Conservation (phyloP, 2,329 filamentous ascomycete genomes). For the Microdochium trichocladiopsis region DNA sequence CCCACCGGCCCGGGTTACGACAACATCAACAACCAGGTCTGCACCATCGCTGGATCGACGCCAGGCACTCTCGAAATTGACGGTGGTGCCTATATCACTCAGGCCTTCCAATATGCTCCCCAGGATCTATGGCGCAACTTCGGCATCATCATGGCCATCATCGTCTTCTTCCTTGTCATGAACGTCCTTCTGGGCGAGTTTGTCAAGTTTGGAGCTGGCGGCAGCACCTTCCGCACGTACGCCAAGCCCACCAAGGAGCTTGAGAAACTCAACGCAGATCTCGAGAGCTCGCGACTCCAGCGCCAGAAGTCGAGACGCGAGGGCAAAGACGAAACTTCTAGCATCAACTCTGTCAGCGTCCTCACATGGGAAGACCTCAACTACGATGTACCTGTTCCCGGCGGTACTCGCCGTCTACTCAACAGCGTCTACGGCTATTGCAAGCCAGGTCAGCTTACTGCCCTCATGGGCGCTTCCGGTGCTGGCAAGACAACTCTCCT, state of each 20-base stretch:
- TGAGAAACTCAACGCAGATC: too few species aligned
- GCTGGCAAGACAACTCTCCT: slow-evolving; percentile 70
- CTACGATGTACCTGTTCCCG: slow-evolving; percentile 65
- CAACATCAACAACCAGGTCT: slow-evolving; percentile 33
- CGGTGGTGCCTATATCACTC: slow-evolving; percentile 47
- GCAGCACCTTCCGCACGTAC: slow-evolving; percentile 65
- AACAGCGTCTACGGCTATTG: slow-evolving; percentile 70
- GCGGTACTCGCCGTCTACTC: slow-evolving; percentile 53
- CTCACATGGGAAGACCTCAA: slow-evolving; percentile 68
- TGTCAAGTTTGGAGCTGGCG: slow-evolving; percentile 53
- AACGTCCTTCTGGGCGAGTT: slow-evolving; percentile 65
- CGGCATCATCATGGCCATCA: slow-evolving; percentile 69
- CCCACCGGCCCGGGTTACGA: slow-evolving; percentile 24
- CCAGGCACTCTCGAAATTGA: slow-evolving; percentile 39
- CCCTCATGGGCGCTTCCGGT: slow-evolving; percentile 73
- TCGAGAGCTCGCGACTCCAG: slow-evolving; percentile 33
- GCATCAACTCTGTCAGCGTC: slow-evolving; percentile 55
- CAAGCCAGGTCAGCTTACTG: slow-evolving; percentile 73
- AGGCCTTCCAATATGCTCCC: slow-evolving; percentile 45
- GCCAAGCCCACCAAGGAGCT: slow-evolving; percentile 64
- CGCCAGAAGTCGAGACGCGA: slow-evolving; percentile 40
- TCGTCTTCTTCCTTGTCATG: slow-evolving; percentile 64
- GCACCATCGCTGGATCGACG: slow-evolving; percentile 44
- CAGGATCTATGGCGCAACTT: slow-evolving; percentile 69
- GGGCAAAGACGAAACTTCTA: slow-evolving; percentile 40